A percentile compares a stretch with the other conserved stretches of the same genome.
These are phyloP conservation scores for Sporothrix pseudoabietina DNA, from an alignment of 2,329 filamentous ascomycete genomes.

Conservation along the genomic window DNA sequence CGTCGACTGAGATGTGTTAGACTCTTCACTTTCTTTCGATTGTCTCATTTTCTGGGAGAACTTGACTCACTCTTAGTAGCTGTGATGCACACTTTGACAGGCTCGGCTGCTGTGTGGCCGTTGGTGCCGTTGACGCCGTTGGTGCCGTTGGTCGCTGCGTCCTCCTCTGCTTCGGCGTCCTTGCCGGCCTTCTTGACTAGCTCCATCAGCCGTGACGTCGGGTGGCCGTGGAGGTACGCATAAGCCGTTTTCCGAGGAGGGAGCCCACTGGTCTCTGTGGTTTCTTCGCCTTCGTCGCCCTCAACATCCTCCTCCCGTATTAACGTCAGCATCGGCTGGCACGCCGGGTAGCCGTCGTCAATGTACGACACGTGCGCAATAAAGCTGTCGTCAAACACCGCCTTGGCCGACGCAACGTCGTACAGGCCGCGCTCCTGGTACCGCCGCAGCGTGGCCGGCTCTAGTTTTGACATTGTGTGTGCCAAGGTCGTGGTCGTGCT, in stretches of 20 bases:
- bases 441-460: conserved; percentile 33
- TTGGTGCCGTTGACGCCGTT: background rate
- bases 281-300: background rate
- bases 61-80: conserved; percentile 30
- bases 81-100: conserved; percentile 34
- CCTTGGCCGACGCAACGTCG: conserved; percentile 31
- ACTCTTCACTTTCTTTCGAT: background rate
- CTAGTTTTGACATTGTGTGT: conserved; percentile 11
- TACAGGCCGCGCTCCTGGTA: conserved; percentile 31
- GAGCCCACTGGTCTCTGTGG: background rate
- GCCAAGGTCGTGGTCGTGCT: background rate
- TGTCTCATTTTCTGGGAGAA: background rate
- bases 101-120: background rate
- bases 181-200: conserved; percentile 31
- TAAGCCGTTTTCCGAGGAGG: background rate
- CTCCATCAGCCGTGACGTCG: conserved; percentile 34
- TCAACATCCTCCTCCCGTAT: conserved; percentile 27
- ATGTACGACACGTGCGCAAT: conserved; percentile 34
- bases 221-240: conserved; percentile 35
- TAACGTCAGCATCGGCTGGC: conserved; percentile 34
- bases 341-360: conserved; percentile 32
- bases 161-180: conserved; percentile 5
- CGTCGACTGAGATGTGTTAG: conserved; percentile 28
- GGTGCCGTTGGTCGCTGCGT: background rate
- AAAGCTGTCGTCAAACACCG: conserved; percentile 33